Evolutionary conservation across 1,284 basidiomycete genomes (phyloP), one percentile per base, ranked within the genome.

Genomic region (Austroboletus novae-zelandiae): DNA sequence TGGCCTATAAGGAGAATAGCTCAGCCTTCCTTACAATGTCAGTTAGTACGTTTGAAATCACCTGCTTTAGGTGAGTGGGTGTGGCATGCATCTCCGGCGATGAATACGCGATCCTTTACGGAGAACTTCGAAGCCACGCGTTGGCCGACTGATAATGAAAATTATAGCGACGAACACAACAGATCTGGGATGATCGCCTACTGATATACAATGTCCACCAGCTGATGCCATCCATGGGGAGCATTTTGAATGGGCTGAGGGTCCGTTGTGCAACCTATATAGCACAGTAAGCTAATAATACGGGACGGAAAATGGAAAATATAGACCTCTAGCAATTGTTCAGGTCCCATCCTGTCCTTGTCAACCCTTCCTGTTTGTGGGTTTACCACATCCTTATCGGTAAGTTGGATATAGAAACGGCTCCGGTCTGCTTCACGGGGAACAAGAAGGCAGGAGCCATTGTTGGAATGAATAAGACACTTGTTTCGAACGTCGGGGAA

Each of bases 401-500:
- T 58, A 9, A 78, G 64, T 58, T 80, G 78, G 44, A 78, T 71
- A 56, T 79, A 79, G 17, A 78, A 61, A 9, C 77, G 70, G 9
- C 76, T 65, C 44, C 69, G 58, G 27, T 74, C 74, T 7, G 49
- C 55, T 51, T 70, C 70, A 30, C 78, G 69, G 9, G 75, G 76
- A 35, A 79, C 72, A 46, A 79, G 58, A 66, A 80, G 58, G 37
- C 71, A 72, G 1, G 76, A 76, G 34, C 78, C 77, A 53, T 75
- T 73, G 42, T 71, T 68, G 0, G 80, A 81, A 65, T 84, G 82
- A 34, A 86, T 76, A 15, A 80, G 78, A 37, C 72, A 73, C 43
- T 74, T 71, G 56, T 77, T 79, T 23, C 83, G 75, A 52, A 81
- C 76, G 61, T 86, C 84, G 1, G 84, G 83, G 65, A 84, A 81